Percentiles rank a stretch among this genome's conserved stretches.
These are phyloP conservation scores for Umbelopsis sp. DNA, from an alignment of 192 early-diverging fungal species.

Conservation along the genomic window DNA sequence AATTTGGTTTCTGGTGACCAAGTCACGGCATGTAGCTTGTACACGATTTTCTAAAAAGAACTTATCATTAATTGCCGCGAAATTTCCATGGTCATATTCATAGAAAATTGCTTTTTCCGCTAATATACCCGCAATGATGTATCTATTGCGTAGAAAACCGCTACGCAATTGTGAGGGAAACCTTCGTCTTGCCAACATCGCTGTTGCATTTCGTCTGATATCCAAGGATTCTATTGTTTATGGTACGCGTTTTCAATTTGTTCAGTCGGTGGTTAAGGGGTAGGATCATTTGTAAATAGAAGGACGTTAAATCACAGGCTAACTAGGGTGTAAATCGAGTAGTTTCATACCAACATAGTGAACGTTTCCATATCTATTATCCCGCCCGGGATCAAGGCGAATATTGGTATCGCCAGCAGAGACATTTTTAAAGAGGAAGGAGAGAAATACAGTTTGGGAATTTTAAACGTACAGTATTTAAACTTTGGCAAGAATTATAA, in stretches of 20 bases:
- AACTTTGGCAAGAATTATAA: too few species aligned
- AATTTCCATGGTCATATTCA: too few species aligned
- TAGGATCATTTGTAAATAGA: background rate
- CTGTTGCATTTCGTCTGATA: background rate
- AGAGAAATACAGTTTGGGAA: too few species aligned
- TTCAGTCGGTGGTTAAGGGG: too few species aligned
- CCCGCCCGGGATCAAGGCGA: background rate
- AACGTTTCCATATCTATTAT: background rate
- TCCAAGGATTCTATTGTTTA: background rate
- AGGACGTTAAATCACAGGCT: background rate
- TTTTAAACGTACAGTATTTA: too few species aligned
- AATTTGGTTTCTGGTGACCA: constrained; percentile 1
- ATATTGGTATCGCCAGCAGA: background rate
- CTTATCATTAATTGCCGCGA: background rate
- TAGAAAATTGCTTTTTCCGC: background rate
- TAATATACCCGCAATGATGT: background rate
- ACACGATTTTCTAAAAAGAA: background rate
- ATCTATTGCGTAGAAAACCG: background rate
- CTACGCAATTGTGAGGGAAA: background rate
- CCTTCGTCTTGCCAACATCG: background rate
- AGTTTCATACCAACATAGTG: background rate
- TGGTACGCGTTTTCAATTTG: background rate
- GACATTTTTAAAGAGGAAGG: background rate
- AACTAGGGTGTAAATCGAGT: too few species aligned
- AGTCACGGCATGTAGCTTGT: background rate